Evolutionary conservation across 2,329 filamentous ascomycete genomes (phyloP).

Genomic region (Aspergillus thermomutatus): DNA sequence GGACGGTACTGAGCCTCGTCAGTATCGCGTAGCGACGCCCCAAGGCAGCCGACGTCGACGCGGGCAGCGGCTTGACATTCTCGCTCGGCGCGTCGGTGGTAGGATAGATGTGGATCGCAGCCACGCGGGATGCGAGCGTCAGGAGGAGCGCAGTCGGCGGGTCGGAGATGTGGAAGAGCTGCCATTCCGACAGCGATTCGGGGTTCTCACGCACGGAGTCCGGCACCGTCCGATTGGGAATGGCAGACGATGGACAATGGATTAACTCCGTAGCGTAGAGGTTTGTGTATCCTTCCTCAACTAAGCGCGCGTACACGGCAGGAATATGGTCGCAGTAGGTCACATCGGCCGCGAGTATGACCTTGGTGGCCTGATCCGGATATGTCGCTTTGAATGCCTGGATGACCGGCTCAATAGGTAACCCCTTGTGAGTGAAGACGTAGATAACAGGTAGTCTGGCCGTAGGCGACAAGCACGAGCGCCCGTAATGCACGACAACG

Average conservation of each 20-base stretch:
- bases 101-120: constrained; percentile 73
- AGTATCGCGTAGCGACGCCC: constrained; percentile 86
- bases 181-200: constrained; percentile 60
- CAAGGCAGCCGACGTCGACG: constrained; percentile 58
- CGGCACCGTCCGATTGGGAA: constrained; percentile 79
- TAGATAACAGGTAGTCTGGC: constrained; percentile 83
- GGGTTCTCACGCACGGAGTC: constrained; percentile 43
- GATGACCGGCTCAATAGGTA: constrained; percentile 60
- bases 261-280: constrained; percentile 69
- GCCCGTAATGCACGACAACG: constrained; percentile 89
- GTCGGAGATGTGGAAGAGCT: constrained; percentile 80
- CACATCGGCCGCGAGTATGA: constrained; percentile 85
- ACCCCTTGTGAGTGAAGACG: constrained; percentile 73
- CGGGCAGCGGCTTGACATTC: constrained; percentile 42
- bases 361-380: constrained; percentile 57
- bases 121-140: constrained; percentile 78
- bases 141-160: constrained; percentile 80
- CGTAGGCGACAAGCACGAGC: constrained; percentile 87
- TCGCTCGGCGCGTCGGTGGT: constrained; percentile 41
- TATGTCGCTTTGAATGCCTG: constrained; percentile 68
- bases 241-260: constrained; percentile 71
- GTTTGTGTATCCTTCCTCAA: constrained; percentile 63
- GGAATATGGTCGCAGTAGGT: constrained; percentile 76
- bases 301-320: constrained; percentile 54
- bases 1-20: constrained; percentile 72